A percentile compares a stretch with the other conserved stretches of the same genome.
Conservation (phyloP, 352 stramenopile genomes). For the Phytophthora idaei region DNA sequence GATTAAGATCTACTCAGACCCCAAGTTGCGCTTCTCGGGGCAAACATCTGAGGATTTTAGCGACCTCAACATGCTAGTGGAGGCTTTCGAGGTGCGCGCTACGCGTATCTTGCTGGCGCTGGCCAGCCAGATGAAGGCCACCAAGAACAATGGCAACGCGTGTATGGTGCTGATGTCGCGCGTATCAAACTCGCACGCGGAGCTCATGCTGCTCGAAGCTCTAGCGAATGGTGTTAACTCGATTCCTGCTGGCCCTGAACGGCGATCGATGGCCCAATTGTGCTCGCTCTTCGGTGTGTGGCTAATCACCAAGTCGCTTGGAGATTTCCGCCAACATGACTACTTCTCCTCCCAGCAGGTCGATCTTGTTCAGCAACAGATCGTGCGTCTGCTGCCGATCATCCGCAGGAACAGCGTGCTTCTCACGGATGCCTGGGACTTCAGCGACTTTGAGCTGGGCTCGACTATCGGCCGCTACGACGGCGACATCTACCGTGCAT, state of each 20-base stretch:
- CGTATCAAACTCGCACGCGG: conserved; percentile 49
- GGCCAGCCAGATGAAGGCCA: conserved; percentile 42
- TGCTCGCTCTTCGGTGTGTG: conserved; percentile 52
- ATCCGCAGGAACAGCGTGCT: conserved; percentile 56
- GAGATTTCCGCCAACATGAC: conserved; percentile 61
- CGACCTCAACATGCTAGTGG: conserved; percentile 43
- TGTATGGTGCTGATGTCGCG: conserved; percentile 64
- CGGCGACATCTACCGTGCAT: conserved; percentile 61
- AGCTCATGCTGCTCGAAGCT: conserved; percentile 49
- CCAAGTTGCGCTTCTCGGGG: conserved; percentile 39
- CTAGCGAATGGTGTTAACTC: conserved; percentile 25
- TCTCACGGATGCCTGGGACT: conserved; percentile 53
- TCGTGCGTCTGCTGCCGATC: conserved; percentile 42
- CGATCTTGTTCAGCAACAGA: conserved; percentile 39
- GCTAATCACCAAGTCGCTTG: conserved; percentile 52
- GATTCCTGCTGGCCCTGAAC: conserved; percentile 32
- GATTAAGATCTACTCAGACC: conserved; percentile 11
- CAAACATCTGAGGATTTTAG: conserved; percentile 35
- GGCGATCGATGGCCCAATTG: conserved; percentile 32
- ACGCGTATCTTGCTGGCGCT: conserved; percentile 36
- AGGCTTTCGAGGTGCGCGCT: conserved; percentile 46
- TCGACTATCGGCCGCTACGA: conserved; percentile 63
- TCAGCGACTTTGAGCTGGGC: conserved; percentile 71
- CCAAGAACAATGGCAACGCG: conserved; percentile 52
- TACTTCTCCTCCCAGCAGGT: conserved; percentile 58